Conservation (phyloP, 768 basidiomycete genomes). For the Russula foetens region DNA sequence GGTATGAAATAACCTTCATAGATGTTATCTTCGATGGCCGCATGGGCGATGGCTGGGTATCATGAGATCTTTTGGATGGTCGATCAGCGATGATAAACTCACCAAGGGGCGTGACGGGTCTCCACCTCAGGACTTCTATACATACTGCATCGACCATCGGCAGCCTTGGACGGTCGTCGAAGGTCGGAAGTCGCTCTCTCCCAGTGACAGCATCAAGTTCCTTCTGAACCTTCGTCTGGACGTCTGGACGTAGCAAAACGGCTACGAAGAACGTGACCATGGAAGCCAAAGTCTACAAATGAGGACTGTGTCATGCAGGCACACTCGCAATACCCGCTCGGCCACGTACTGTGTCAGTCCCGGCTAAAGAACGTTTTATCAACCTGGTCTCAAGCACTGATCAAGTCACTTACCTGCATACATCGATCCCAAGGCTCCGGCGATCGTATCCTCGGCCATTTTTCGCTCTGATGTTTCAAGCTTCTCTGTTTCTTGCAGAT, state of each 20-base stretch:
- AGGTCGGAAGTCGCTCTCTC: constrained; percentile 16
- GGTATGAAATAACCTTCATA: constrained; percentile 21
- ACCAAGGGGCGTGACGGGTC: constrained; percentile 11
- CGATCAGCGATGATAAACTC: neutral
- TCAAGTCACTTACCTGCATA: neutral
- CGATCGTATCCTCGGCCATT: neutral
- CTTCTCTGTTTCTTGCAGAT: neutral
- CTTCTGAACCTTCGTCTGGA: constrained; percentile 17
- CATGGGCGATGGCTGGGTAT: constrained; percentile 15
- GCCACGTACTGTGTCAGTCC: constrained; percentile 3
- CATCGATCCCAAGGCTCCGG: neutral
- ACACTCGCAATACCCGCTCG: neutral
- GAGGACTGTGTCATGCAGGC: neutral
- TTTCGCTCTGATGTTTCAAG: neutral
- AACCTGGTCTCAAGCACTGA: neutral
- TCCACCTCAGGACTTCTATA: constrained; percentile 21
- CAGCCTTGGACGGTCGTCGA: constrained; percentile 17
- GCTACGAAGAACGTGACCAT: neutral
- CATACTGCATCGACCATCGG: constrained; percentile 21
- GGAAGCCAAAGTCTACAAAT: neutral
- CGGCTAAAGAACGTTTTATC: neutral
- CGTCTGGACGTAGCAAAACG: constrained; percentile 15
- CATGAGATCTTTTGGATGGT: neutral
- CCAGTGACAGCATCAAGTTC: constrained; percentile 22
- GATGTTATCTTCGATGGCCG: constrained; percentile 7